These are phyloP conservation scores for Dalechampia spathulata DNA, from an alignment of 441 rosid species.

Conservation along the genomic window DNA sequence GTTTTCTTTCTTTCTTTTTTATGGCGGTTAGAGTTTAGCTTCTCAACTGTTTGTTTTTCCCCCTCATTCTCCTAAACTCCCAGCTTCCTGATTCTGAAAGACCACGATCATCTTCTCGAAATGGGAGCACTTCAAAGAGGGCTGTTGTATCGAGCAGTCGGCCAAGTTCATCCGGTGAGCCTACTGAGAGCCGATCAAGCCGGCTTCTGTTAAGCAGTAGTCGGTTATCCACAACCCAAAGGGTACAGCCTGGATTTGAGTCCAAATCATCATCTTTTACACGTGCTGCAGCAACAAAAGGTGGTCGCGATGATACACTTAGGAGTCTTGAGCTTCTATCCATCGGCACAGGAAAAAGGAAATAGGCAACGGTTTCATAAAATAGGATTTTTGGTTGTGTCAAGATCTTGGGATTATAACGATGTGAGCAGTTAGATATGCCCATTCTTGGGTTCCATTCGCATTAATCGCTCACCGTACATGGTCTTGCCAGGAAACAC, in stretches of 20 bases:
- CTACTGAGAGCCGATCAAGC: constrained; percentile 53
- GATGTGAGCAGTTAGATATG: constrained; percentile 12
- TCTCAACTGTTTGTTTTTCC: neutral
- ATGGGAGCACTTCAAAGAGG: constrained; percentile 62
- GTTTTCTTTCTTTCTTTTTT: neutral
- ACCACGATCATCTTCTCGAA: constrained; percentile 51
- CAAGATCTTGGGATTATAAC: constrained; percentile 10
- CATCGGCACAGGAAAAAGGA: constrained; percentile 64
- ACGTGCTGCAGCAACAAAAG: constrained; percentile 47
- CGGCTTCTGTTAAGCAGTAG: constrained; percentile 51
- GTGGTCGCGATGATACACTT: constrained; percentile 48
- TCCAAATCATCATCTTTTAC: constrained; percentile 52
- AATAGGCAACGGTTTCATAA: constrained; percentile 25
- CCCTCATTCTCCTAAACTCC: no score
- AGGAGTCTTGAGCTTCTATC: constrained; percentile 80
- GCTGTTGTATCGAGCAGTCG: constrained; percentile 49
- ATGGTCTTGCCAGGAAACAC: constrained; percentile 1
- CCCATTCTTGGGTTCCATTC: constrained; percentile 15
- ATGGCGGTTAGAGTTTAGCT: neutral
- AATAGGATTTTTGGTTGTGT: constrained; percentile 17
- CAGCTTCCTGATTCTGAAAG: constrained; percentile 65
- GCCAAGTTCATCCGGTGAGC: constrained; percentile 78
- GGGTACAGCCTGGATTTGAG: constrained; percentile 43
- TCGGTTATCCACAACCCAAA: constrained; percentile 58
- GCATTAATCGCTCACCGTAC: constrained; percentile 6